Percentiles rank a stretch among this genome's conserved stretches.
These are phyloP conservation scores for Graphium sp. DNA, from an alignment of 2,329 filamentous ascomycete genomes.

Conservation along the genomic window DNA sequence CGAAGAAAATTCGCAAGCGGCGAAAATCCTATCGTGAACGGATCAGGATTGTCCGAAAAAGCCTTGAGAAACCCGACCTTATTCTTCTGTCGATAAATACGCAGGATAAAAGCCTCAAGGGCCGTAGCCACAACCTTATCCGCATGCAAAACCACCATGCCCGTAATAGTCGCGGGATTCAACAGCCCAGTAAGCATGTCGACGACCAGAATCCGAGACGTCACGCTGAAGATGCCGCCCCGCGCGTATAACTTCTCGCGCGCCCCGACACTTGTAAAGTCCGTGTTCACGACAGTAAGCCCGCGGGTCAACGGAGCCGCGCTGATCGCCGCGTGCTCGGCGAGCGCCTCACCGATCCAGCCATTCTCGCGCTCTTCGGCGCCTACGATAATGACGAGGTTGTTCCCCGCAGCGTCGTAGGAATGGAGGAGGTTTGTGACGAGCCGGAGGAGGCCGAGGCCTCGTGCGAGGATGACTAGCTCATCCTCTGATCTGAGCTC, in stretches of 20 bases:
- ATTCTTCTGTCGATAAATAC: constrained; percentile 89
- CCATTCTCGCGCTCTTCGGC: constrained; percentile 88
- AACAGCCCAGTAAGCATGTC: constrained; percentile 77
- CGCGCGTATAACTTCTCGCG: constrained; percentile 82
- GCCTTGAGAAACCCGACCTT: constrained; percentile 89
- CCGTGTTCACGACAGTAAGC: constrained; percentile 84
- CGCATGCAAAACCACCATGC: constrained; percentile 73
- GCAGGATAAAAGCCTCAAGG: constrained; percentile 83
- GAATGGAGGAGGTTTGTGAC: constrained; percentile 94
- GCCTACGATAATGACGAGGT: constrained; percentile 74
- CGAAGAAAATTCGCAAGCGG: constrained; percentile 82
- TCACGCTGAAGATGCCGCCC: constrained; percentile 90
- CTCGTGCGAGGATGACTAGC: constrained; percentile 78
- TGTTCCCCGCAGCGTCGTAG: constrained; percentile 91
- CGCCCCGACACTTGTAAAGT: constrained; percentile 71
- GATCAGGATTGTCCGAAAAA: constrained; percentile 85
- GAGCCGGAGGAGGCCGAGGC: constrained; percentile 79
- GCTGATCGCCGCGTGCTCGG: constrained; percentile 88
- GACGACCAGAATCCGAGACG: constrained; percentile 85
- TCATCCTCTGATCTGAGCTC: constrained; percentile 84
- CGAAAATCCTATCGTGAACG: constrained; percentile 75
- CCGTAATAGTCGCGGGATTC: constrained; percentile 71
- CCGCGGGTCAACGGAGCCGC: constrained; percentile 67
- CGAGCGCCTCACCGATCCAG: constrained; percentile 91
- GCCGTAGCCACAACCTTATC: constrained; percentile 77